Evolutionary conservation across 2,329 filamentous ascomycete species (phyloP).

Genomic region (Stagonosporopsis cucurbitacearum): DNA sequence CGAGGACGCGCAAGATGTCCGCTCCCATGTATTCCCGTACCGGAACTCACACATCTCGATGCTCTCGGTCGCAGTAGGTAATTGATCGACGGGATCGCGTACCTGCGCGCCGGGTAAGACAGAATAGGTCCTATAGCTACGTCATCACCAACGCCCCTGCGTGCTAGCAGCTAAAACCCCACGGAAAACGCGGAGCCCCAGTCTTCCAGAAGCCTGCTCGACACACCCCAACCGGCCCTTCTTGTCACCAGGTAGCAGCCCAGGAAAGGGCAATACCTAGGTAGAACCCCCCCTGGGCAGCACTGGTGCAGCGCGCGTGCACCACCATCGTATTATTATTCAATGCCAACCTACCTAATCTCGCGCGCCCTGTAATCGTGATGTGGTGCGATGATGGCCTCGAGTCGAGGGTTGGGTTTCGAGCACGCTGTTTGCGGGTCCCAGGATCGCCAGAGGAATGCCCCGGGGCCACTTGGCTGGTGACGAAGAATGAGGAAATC

Average conservation of each 20-base stretch:
- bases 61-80: neutral
- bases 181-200: constrained; percentile 10
- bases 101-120: constrained; percentile 7
- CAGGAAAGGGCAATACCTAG: too few relatives aligned
- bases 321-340: neutral
- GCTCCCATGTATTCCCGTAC: neutral
- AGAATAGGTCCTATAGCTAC: too few relatives aligned
- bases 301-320: neutral
- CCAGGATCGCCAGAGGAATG: neutral
- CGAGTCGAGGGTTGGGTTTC: constrained; percentile 6
- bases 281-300: neutral
- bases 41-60: neutral
- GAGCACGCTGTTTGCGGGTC: constrained; percentile 1
- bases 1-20: neutral
- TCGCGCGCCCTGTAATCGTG: neutral
- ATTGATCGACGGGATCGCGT: constrained; percentile 12
- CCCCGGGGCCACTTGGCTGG: too few relatives aligned
- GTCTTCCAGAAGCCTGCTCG: constrained; percentile 6
- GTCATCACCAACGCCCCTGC: constrained; percentile 1
- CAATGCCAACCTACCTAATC: neutral
- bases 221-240: constrained; percentile 1
- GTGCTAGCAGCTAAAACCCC: constrained; percentile 4
- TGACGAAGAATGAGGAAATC: too few relatives aligned
- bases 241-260: neutral
- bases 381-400: neutral